phyloP scores from a whole-genome alignment of 306 rosid species.

The Cucumis melo region DNA sequence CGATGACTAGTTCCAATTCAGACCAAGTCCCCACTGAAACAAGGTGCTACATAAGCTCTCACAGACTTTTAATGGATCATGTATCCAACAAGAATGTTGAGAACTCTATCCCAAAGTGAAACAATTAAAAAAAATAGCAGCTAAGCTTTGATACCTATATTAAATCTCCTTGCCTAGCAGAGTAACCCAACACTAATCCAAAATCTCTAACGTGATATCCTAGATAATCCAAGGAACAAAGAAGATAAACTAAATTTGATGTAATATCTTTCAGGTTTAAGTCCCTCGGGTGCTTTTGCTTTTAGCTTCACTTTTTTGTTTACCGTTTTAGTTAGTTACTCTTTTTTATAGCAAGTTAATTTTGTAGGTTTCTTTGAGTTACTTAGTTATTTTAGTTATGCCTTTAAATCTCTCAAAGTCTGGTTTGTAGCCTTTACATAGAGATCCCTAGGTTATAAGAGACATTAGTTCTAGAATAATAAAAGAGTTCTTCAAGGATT shows the following conservation, averaged over 20 bases:
- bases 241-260: neutral
- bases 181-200: neutral
- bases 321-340: too few relatives aligned
- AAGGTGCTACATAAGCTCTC: neutral
- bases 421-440: too few relatives aligned
- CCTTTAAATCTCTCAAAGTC: too few relatives aligned
- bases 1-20: neutral
- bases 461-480: too few relatives aligned
- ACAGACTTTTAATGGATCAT: neutral
- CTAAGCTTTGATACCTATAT: neutral
- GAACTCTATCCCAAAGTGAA: neutral
- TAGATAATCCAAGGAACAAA: neutral
- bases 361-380: too few relatives aligned
- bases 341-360: too few relatives aligned
- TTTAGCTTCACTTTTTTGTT: too few relatives aligned
- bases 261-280: too few relatives aligned
- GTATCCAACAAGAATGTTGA: neutral
- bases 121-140: neutral
- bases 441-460: too few relatives aligned
- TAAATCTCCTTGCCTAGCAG: neutral
- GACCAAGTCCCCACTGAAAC: neutral
- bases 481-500: too few relatives aligned
- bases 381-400: too few relatives aligned
- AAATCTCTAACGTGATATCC: neutral
- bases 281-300: too few relatives aligned